Base-by-base conservation (phyloP, 768 basidiomycete species). In the Amanita exitialis region DNA sequence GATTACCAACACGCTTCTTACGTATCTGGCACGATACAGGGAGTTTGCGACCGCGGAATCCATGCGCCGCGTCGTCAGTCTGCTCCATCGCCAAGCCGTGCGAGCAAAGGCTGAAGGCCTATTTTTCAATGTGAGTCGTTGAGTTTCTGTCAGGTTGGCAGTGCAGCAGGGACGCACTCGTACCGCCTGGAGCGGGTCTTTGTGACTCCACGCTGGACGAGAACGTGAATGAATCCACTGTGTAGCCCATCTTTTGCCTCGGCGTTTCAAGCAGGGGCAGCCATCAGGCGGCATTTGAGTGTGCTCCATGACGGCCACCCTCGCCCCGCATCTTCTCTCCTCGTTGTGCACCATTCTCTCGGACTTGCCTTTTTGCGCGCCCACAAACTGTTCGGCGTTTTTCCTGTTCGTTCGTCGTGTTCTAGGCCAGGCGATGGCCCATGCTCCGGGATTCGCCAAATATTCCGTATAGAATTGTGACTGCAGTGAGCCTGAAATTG, bases 51-150 rank as follows among this genome's bases (percentile, higher is more conserved):
- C 78, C 4, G 68, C 86, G 0, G 90, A 97, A 59, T 77, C 85
- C 62, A 86, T 98, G 83, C 90, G 88, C 64, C 79, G 93, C 43
- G 85, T 91, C 35, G 92, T 98, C 30, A 79, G 78, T 57, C 69
- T 99, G 57, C 75, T 99, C 58, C 90, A 98, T 63, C 80, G 96
- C 12, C 90, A 95, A 56, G 93, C 85, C 41, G 80, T 99, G 54
- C 83, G 79, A 59, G 84, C 86, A 13, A 93, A 96, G 64, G 90
- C 92, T 1, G 96, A 98, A 63, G 95, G 86, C 0, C 68, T 99
- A 7, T 98, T 91, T 67, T 99, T 95, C 78, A 90, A 94, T 69
- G 95, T 92, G 53, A 49, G 77, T 65, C 34, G 18, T 54, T 41
- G 10, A 32, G 45, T 53, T 53, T 34, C 7, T n/a, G 30, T 28